Conservation (phyloP, 192 early-diverging fungal genomes). For the Phycomyces blakesleeanus region DNA sequence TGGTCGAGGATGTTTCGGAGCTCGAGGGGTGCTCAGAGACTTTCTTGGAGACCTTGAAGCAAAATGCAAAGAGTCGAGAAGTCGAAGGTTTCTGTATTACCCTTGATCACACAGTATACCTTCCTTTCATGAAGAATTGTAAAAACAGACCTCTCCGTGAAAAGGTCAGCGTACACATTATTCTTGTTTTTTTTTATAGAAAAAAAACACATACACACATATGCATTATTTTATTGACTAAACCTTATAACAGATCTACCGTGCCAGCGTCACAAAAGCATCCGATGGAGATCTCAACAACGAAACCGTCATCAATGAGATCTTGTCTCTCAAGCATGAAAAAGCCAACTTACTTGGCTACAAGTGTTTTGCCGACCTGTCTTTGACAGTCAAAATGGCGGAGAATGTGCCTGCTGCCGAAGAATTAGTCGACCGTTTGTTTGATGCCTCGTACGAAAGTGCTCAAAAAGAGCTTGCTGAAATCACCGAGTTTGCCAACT, state of each 20-base stretch:
- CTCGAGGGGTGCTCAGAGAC: constrained; percentile 45
- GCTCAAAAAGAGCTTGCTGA: constrained; percentile 41
- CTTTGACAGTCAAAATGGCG: constrained; percentile 57
- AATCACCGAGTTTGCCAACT: constrained; percentile 44
- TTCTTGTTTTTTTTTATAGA: no score
- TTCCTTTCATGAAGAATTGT: constrained; percentile 57
- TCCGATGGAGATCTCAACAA: constrained; percentile 48
- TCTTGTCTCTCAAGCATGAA: constrained; percentile 49
- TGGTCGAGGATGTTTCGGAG: constrained; percentile 36
- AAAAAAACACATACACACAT: no score
- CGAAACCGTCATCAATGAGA: constrained; percentile 52
- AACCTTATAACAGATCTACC: constrained; percentile 37
- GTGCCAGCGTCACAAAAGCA: constrained; percentile 47
- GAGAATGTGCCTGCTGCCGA: constrained; percentile 37
- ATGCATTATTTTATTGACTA: no score
- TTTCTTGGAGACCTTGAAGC: constrained; percentile 41
- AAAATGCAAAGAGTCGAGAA: constrained; percentile 37
- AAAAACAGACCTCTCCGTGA: constrained; percentile 49
- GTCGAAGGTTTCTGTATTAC: constrained; percentile 50
- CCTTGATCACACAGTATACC: constrained; percentile 47
- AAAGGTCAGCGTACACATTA: constrained; percentile 35
- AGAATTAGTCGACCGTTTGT: constrained; percentile 42
- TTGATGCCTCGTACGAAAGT: constrained; percentile 38
- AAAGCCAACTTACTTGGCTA: constrained; percentile 48
- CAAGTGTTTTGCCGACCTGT: constrained; percentile 44